Evolutionary conservation across 2,329 filamentous ascomycete species (phyloP), one percentile per base, ranked within the genome.

Genomic region (Lojkania enalia): DNA sequence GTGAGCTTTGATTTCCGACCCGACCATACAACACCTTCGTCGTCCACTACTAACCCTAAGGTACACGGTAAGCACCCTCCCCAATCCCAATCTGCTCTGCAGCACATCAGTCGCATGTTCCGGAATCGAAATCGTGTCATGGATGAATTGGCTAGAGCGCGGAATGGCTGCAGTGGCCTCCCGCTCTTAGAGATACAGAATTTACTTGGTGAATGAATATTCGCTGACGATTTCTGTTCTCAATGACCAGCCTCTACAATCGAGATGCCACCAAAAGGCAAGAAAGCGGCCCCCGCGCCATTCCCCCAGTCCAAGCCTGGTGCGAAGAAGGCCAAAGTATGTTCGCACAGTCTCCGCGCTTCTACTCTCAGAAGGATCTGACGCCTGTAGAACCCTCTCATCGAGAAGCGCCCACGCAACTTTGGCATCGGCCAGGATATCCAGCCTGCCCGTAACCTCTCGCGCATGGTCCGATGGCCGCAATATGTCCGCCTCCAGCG

Each of bases 171-270:
- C 48, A 66, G 66, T 64, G 57, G 56, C 57, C 52, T 62, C 63
- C 66, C 48, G 48, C 61, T 67, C 65, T 69, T 69, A 68, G 65
- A 68, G 65, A 61, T 51, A 55, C 59, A 63, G 58, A 62, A 61
- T 52, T 57, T 60, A 79, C 77, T 84, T 85, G 81, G 80, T 86
- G 86, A 82, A 85, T 83, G 84, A 80, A 82, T 64, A 77, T 81
- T 77, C 75, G 87, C 90, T 96, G 88, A 95, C 90, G 80, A 89
- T 86, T 90, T 95, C 88, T 94, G 91, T 95, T 90, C 92, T 97
- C 92, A 94, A 97, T 97, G 91, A 97, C 82, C 30, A 97, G 94
- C 90, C 94, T 87, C 88, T 55, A 64, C 88, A 56, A 60, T 35
- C 51, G 65, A 60, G 51, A 70, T 70, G 67, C 58, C 68, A 60